Evolutionary conservation across 208 protist genomes (phyloP).

Genomic region (Leishmania amazonensis): DNA sequence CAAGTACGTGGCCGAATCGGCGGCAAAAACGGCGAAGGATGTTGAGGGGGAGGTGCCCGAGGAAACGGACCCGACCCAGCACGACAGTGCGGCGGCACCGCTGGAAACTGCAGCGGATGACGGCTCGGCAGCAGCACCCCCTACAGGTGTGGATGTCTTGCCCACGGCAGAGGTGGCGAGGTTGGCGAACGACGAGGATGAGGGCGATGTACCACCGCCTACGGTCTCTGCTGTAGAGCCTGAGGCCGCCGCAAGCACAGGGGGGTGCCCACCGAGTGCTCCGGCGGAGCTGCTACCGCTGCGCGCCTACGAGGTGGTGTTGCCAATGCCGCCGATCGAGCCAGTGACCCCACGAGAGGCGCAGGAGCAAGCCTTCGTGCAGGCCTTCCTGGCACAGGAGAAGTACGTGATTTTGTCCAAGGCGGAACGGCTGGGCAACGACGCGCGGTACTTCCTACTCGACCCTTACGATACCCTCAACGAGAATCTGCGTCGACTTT

Average conservation of each 20-base stretch:
- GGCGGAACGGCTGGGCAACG: slow-evolving; percentile 70
- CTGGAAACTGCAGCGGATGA: background rate
- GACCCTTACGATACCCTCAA: slow-evolving; percentile 62
- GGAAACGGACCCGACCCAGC: background rate
- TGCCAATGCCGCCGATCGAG: slow-evolving; percentile 20
- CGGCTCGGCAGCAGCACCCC: background rate
- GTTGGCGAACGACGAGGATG: background rate
- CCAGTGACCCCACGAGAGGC: slow-evolving; percentile 24
- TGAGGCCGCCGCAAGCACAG: background rate
- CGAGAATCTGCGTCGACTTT: slow-evolving; percentile 74
- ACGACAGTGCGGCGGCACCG: background rate
- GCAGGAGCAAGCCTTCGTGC: slow-evolving; percentile 27
- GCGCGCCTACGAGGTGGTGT: slow-evolving; percentile 26
- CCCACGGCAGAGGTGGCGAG: background rate
- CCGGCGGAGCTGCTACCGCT: slow-evolving; percentile 9
- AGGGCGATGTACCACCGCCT: background rate
- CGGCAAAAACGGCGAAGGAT: background rate
- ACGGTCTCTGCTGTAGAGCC: background rate
- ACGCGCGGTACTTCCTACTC: slow-evolving; percentile 68
- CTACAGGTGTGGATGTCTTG: background rate
- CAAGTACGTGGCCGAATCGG: slow-evolving; percentile 38
- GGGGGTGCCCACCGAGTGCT: background rate
- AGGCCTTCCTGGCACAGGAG: slow-evolving; percentile 41
- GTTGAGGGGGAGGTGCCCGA: background rate
- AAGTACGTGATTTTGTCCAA: slow-evolving; percentile 54